Evolutionary conservation across 2,329 filamentous ascomycete genomes (phyloP), one percentile per base, ranked within the genome.

Genomic region (Colletotrichum tofieldiae): DNA sequence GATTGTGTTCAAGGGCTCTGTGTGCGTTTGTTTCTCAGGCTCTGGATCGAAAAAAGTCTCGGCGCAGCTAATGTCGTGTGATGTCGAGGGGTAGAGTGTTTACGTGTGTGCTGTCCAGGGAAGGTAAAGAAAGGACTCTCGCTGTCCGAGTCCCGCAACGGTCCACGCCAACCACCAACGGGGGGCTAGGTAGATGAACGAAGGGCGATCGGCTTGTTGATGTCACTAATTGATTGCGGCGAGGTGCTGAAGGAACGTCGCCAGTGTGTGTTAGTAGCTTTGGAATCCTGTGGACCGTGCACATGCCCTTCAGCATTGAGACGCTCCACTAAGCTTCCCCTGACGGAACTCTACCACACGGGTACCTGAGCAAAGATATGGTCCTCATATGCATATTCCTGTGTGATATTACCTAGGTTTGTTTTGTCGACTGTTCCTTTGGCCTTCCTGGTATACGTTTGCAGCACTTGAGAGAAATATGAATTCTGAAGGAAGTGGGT

Each of bases 221-320:
- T 67, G 68, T 71, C 68, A 67, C 68, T 71, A 67, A 67, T 71
- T 51, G 37, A 67, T 62, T 71, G 39, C 49, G 37, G 47, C 49
- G 49, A 49, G 8, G 37, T 29, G 49, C 61, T 64, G 49, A 49
- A 51, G n/a, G 64, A 49, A 45, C n/a, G n/a, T 41, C 18, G 37
- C 43, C 55, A 52, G 37, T 29, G 55, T n/a, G 55, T n/a, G 32
- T 14, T 29, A 39, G 54, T 56, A 41, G 29, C 52, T 12, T 39
- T 47, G 63, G 51, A 52, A 56, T 6, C n/a, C 9, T 26, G 26
- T 58, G 51, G 62, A 45, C 54, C 67, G 62, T 70, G 67, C 62
- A 39, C 62, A 39, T 66, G 41, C 32, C 54, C 43, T 59, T 35
- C 5, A 59, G 32, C 20, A 65, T 14, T 58, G 32, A 39, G 51